Evolutionary conservation across 2,329 filamentous ascomycete genomes (phyloP).

Genomic region (Penicillium sp.): DNA sequence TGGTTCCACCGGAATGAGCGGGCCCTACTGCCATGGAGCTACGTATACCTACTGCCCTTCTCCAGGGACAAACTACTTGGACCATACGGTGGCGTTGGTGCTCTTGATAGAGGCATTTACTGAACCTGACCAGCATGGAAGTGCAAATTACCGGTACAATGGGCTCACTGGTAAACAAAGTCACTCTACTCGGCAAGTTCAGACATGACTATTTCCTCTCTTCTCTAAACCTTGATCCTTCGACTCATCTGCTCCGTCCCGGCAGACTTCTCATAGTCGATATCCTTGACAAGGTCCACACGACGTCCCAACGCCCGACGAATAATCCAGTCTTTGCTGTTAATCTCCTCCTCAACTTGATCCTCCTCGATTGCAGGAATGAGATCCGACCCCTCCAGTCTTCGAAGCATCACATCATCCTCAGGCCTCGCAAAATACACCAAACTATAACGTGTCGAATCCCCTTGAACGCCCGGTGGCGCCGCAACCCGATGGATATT

Average conservation of each 20-base stretch:
- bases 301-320: conserved; percentile 46
- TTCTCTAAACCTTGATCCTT: conserved; percentile 29
- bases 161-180: background rate
- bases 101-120: background rate
- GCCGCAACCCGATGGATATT: conserved; percentile 58
- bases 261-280: conserved; percentile 41
- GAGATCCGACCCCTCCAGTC: conserved; percentile 43
- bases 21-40: too few species aligned
- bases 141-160: background rate
- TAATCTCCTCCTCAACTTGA: conserved; percentile 44
- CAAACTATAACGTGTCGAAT: conserved; percentile 56
- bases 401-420: conserved; percentile 54
- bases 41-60: background rate
- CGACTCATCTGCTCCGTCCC: conserved; percentile 45
- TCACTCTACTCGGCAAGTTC: background rate
- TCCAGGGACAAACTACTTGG: background rate
- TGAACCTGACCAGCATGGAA: background rate
- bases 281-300: conserved; percentile 33
- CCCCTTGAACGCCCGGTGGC: conserved; percentile 55
- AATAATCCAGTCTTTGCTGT: conserved; percentile 52
- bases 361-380: conserved; percentile 43
- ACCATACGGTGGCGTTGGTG: background rate
- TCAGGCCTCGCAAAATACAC: conserved; percentile 62
- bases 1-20: too few species aligned
- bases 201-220: background rate